phyloP scores from a whole-genome alignment of 2,329 filamentous ascomycete genomes.

The Cladosporium velox region DNA sequence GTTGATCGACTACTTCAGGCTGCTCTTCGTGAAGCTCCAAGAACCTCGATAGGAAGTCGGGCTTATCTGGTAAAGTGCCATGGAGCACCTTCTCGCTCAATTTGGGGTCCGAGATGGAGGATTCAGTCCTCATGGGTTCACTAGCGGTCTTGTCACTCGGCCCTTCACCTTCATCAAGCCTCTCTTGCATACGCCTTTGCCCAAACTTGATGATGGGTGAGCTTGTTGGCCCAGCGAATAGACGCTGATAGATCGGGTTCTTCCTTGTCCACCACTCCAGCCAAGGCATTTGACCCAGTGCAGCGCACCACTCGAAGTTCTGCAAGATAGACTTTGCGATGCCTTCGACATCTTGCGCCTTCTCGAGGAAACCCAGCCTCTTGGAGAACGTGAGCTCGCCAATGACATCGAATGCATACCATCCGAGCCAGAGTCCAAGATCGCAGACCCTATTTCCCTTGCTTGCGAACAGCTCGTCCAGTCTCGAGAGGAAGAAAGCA shows the following conservation, averaged over 20 bases:
- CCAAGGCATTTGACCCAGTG: conserved; percentile 36
- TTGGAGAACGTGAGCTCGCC: conserved; percentile 51
- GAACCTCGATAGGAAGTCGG: conserved; percentile 34
- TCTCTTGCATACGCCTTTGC: conserved; percentile 29
- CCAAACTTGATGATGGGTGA: conserved; percentile 31
- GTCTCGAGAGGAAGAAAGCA: conserved; percentile 64
- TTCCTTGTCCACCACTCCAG: conserved; percentile 32
- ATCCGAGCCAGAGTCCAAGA: conserved; percentile 73
- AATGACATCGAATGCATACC: conserved; percentile 80
- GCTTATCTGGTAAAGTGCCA: conserved; percentile 27
- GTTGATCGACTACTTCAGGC: conserved; percentile 1
- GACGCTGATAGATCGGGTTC: conserved; percentile 27
- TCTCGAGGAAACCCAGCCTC: conserved; percentile 28
- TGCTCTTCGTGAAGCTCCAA: conserved; percentile 29
- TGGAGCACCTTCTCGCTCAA: conserved; percentile 29
- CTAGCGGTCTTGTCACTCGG: background rate
- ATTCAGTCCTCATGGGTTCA: background rate
- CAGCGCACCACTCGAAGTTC: conserved; percentile 33
- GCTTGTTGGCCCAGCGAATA: conserved; percentile 28
- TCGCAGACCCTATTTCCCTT: conserved; percentile 60
- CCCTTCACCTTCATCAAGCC: conserved; percentile 19
- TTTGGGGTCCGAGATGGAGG: conserved; percentile 24
- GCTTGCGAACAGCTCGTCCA: conserved; percentile 47
- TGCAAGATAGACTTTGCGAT: conserved; percentile 20
- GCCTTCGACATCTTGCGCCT: conserved; percentile 24